These are phyloP conservation scores for Hysterium pulicare DNA, from an alignment of 2,329 filamentous ascomycete species.

Conservation along the genomic window DNA sequence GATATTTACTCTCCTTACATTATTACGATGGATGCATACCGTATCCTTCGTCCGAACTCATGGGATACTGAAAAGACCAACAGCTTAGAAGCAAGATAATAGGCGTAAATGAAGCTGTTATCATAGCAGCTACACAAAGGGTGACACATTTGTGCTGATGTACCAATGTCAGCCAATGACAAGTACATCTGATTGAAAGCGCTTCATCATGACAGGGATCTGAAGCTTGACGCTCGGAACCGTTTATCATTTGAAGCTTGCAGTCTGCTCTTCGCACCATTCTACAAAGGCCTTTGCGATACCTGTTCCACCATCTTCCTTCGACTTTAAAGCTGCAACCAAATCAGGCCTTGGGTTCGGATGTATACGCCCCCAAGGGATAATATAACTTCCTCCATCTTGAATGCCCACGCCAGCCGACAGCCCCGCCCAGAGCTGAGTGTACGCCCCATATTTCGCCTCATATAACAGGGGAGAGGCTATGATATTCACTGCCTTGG, in stretches of 20 bases:
- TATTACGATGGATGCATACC: too few relatives aligned
- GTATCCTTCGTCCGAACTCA: too few relatives aligned
- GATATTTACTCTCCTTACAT: too few relatives aligned
- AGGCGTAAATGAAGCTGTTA: too few relatives aligned
- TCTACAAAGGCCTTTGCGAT: constrained; percentile 1
- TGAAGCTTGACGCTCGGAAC: neutral
- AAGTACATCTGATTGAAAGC: neutral
- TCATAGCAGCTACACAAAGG: neutral
- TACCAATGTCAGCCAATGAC: neutral
- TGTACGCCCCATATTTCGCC: constrained; percentile 1
- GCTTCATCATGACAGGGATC: neutral
- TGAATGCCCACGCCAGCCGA: neutral
- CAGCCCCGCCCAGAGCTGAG: neutral
- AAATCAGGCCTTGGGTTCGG: constrained; percentile 1
- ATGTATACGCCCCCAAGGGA: constrained; percentile 2
- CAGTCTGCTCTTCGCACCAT: constrained; percentile 6
- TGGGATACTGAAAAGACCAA: too few relatives aligned
- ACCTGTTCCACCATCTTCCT: constrained; percentile 6
- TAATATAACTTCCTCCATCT: constrained; percentile 1
- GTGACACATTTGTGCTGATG: neutral
- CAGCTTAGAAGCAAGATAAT: too few relatives aligned
- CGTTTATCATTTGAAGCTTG: constrained; percentile 1
- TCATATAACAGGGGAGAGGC: neutral
- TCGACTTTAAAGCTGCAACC: neutral
- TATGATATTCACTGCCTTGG: neutral